Conservation (phyloP, 139 green algal species). For the Klebsormidium nitens region DNA sequence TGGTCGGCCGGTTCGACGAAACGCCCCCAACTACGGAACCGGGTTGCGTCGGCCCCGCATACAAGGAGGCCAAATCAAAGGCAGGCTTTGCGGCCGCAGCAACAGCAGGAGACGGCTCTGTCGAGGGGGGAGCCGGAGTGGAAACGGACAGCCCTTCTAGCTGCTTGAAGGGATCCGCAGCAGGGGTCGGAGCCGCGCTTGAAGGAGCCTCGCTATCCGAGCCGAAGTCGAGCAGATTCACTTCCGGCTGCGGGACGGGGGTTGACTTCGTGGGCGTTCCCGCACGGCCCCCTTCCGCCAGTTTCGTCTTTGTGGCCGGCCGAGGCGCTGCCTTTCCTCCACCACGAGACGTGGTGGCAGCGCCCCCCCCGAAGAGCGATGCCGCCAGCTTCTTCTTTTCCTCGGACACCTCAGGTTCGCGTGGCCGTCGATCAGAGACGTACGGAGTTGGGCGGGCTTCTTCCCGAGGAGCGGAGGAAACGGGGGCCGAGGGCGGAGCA, state of each 20-base stretch:
- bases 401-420: constrained; percentile 27
- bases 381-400: constrained; percentile 40
- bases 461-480: neutral
- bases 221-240: constrained; percentile 25
- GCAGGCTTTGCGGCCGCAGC: constrained; percentile 32
- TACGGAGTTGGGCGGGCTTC: no score
- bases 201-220: constrained; percentile 15
- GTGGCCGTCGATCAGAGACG: no score
- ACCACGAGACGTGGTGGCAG: neutral
- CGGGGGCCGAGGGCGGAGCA: constrained; percentile 9
- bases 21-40: constrained; percentile 5
- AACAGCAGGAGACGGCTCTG: neutral
- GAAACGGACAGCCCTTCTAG: constrained; percentile 25
- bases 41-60: neutral
- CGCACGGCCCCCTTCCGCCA: constrained; percentile 10
- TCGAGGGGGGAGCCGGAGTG: constrained; percentile 1
- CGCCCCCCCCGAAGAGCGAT: constrained; percentile 32
- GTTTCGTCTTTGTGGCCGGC: neutral
- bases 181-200: neutral
- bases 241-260: neutral
- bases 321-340: neutral
- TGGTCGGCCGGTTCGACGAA: no score
- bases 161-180: constrained; percentile 36
- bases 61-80: constrained; percentile 82
- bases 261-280: constrained; percentile 1